Percentiles rank a stretch among this genome's conserved stretches.
phyloP scores from a whole-genome alignment of 768 basidiomycete species.

The Mycena chlorophos region DNA sequence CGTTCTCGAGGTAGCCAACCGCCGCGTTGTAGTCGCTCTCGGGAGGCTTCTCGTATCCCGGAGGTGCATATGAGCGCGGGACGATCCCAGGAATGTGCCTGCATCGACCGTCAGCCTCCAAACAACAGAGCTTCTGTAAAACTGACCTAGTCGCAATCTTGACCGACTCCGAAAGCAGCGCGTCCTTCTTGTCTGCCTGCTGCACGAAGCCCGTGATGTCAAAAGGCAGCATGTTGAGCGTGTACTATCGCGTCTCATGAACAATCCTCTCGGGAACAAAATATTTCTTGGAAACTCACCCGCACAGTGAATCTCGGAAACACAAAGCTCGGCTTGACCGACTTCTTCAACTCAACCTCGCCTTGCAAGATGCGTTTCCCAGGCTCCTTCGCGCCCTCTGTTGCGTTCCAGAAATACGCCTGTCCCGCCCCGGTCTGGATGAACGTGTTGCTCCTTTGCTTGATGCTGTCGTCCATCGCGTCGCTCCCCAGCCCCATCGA shows the following conservation, averaged over 20 bases:
- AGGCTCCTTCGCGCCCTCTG: constrained; percentile 30
- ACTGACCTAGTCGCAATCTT: constrained; percentile 33
- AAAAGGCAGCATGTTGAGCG: constrained; percentile 43
- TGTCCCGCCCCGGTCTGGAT: constrained; percentile 43
- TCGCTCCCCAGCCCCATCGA: constrained; percentile 50
- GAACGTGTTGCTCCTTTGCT: constrained; percentile 45
- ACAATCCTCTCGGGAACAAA: neutral
- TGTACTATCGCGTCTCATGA: constrained; percentile 37
- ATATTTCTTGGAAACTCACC: constrained; percentile 41
- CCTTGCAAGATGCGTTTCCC: constrained; percentile 45
- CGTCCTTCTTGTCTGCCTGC: constrained; percentile 8
- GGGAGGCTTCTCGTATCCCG: constrained; percentile 46
- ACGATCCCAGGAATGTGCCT: constrained; percentile 40
- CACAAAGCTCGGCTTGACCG: constrained; percentile 42
- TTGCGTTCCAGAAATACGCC: constrained; percentile 52
- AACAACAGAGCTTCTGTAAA: neutral
- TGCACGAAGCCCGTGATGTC: constrained; percentile 43
- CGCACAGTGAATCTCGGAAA: constrained; percentile 47
- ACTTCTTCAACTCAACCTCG: constrained; percentile 50
- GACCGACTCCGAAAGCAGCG: constrained; percentile 41
- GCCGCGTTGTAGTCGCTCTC: constrained; percentile 52
- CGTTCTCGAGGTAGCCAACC: constrained; percentile 54
- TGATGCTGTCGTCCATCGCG: constrained; percentile 40
- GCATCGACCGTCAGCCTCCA: constrained; percentile 3
- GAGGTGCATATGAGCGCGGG: constrained; percentile 50